Evolutionary conservation across 495 filamentous ascomycete species (phyloP), one percentile per base, ranked within the genome.

Genomic region (Hyaloscypha finlandica): DNA sequence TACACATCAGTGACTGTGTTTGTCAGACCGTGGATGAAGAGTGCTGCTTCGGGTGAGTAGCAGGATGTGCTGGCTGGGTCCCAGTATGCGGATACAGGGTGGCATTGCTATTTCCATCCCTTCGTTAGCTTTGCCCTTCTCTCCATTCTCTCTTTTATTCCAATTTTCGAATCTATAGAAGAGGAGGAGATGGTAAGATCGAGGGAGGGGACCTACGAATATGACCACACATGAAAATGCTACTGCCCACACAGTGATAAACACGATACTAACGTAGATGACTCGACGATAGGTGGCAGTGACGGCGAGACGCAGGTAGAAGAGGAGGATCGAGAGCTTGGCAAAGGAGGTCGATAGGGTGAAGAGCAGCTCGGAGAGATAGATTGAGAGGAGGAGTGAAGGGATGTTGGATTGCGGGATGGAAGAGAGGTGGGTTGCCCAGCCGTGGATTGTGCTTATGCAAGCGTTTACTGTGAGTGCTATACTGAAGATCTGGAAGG

Each of bases 1-100:
- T 71, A 64, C 12, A 77, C 63, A 58, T 76, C 70, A 11, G 75
- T 76, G 11, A 76, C 55, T 29, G 72, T 71, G 29, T 76, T 74
- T 3, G 56, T 65, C n/a, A 65, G 53, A 30, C 67, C 67, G 29
- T 69, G 67, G 12, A 65, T 60, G 16, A 65, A 61, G 4, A 63
- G 31, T 29, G 61, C 51, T 22, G 42, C 25, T 35, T 56, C 54
- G 16, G 62, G 62, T 3, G 3, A 19, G 12, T 25, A 35, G 37
- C 62, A 64, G 3, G 35, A 4, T 16, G 32, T 56, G n/a, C 25
- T 11, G 16, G 2, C 22, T 6, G 62, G 62, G 42, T 56, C 62
- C 67, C 67, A 60, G 39, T 61, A 62, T 33, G 33, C 56, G 20
- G 37, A 54, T 32, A 63, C 45, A 22, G 67, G 57, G 14, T 61